Evolutionary conservation across 1,284 basidiomycete species (phyloP), one percentile per base, ranked within the genome.

Genomic region (Heimioporus retisporus): DNA sequence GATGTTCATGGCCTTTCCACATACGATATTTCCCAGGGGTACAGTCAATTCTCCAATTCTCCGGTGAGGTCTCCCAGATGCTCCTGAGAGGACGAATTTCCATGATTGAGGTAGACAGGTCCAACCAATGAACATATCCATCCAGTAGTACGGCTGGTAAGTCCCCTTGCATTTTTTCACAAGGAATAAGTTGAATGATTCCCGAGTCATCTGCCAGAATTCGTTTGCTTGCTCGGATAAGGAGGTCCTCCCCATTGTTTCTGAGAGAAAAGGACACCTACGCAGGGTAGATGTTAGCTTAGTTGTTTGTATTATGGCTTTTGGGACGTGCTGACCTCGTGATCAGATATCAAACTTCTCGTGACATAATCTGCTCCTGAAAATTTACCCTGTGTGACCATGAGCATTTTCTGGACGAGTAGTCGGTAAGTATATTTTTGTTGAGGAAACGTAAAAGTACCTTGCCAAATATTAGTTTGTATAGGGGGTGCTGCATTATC

Each of bases 81-180:
- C 10, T 21, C 28, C 35, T 21, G 6, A 55, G 31, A 55, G 46
- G 46, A 18, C 46, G 46, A 6, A 86, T 78, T 68, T 84, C 81
- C 1, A 86, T 69, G 7, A 71, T 53, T 1, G 69, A 66, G 0
- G 73, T 76, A 1, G 66, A 42, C 6, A 82, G 57, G 14, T 81
- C 68, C 44, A 85, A 66, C 84, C 84, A 86, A 68, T 85, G 84
- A 8, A 69, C 72, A 59, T 80, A 77, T 15, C 77, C 73, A 2
- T 73, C 35, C 2, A 81, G 65, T 16, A 87, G 71, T 3, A 70
- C 61, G 0, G n/a, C 35, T 0, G 85, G 85, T 3, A 87, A 61
- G 68, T 86, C 85, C 0, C 69, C 68, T 2, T 18, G 25, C 14
- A 87, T 68, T 21, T 69, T 67, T 8, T 65, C 57, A 35, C 70